Percentiles rank a stretch among this genome's conserved stretches.
phyloP scores from a whole-genome alignment of 495 filamentous ascomycete species.

The Umbilicaria muhlenbergii region DNA sequence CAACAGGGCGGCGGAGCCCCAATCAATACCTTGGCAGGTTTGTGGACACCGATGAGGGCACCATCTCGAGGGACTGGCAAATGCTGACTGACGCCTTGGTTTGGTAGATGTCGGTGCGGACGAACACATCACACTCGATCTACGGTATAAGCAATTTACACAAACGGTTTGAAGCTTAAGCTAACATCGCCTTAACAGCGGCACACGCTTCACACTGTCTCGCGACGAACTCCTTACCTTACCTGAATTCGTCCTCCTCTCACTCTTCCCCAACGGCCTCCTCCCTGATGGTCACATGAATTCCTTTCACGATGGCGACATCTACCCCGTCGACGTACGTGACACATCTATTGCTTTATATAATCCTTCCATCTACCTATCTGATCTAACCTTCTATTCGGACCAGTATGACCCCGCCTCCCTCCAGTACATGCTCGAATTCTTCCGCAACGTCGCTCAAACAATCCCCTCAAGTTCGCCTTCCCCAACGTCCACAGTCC shows the following conservation, averaged over 20 bases:
- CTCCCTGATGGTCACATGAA: conserved; percentile 96
- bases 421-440: conserved; percentile 98
- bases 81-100: conserved; percentile 3
- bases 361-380: conserved; percentile 14
- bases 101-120: conserved; percentile 65
- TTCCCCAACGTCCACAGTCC: conserved; percentile 36
- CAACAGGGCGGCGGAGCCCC: conserved; percentile 58
- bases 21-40: conserved; percentile 80
- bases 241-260: conserved; percentile 94
- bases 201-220: conserved; percentile 82
- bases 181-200: conserved; percentile 37
- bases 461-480: conserved; percentile 63
- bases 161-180: not conserved
- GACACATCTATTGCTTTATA: conserved; percentile 14
- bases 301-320: conserved; percentile 79
- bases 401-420: conserved; percentile 89
- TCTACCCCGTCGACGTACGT: conserved; percentile 94
- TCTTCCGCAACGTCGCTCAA: conserved; percentile 91
- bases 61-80: not conserved
- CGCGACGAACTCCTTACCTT: conserved; percentile 88
- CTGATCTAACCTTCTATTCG: conserved; percentile 22
- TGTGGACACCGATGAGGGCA: conserved; percentile 8
- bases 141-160: conserved; percentile 46
- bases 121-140: conserved; percentile 88
- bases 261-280: conserved; percentile 94